Base-by-base conservation (phyloP, 805 yeast species). In the Candida cerambycidarum region DNA sequence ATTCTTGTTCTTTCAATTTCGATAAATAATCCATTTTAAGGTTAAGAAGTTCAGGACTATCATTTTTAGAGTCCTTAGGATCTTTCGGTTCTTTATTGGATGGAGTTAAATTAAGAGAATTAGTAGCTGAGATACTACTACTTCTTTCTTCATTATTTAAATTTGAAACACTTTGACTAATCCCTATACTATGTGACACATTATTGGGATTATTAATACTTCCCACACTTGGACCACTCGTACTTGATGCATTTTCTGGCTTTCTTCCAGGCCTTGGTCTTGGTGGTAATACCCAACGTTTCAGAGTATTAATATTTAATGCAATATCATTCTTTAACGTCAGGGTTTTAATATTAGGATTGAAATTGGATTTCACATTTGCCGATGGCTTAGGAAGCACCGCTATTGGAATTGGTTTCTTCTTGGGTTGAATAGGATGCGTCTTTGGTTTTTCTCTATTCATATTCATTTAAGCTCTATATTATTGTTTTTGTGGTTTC, bases 231-330 rank as follows among this genome's bases (percentile, higher is more conserved):
- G 39, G 12, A 17, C 32, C 23, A 21, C 23, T 21, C 8, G 23
- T 4, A 38, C 9, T 38, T 13, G 40, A 29, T 3, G 17, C 45
- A 5, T 43, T 44, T 11, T 39, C 29, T 10, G 74, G 72, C 42
- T 66, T 69, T 24, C 75, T 50, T 10, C 75, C 75, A 0, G 83
- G 83, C 52, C 78, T 76, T 4, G 83, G 83, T 43, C 83, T 61
- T 6, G 83, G 83, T 5, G 83, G 83, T 32, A 79, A 59, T 3
- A 56, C 82, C 83, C 75, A 70, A 44, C 61, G 55, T 32, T 63
- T 64, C 42, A 64, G 61, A 6, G 71, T 65, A 47, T 69, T 69
- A 38, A 67, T 62, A 39, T 62, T 62, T 31, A 57, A 54, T 5
- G 56, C 48, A 15, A 44, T 47, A 7, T 48, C 53, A n/a, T 45